Evolutionary conservation across 176 grass and related monocot species (phyloP), one percentile per base, ranked within the genome.

Genomic region (Bonia amplexicaulis): DNA sequence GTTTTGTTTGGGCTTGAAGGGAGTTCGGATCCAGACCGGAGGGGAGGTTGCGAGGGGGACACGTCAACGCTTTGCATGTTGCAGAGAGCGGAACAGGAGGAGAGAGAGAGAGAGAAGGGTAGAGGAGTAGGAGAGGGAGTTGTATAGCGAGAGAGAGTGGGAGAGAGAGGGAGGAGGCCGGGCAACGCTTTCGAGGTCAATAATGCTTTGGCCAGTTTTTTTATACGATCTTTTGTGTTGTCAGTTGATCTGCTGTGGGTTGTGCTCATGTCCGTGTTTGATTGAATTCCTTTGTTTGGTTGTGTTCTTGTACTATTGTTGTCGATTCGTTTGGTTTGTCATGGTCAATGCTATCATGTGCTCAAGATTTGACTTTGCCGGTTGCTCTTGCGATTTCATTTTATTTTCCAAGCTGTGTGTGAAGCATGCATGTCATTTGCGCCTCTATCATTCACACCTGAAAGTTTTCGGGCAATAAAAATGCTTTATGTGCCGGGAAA

Each of bases 61-160:
- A 83, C 74, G 84, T 90, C 89, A 90, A 90, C 89, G 84, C 84
- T 87, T 66, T 87, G 89, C 89, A 87, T 87, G 89, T 74, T 68
- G 80, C 89, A 46, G 54, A 37, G 86, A 16, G 51, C 49, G 64
- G 16, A 66, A 74, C 66, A 40, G 53, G 69, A 39, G 53, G 23
- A 20, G 48, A 33, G 51, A 15, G 48, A 33, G 51, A 15, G 6
- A 16, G 64, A 7, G 25, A 29, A 9, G 47, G 14, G 48, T 5
- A 41, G 27, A 46, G 13, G 54, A 51, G 31, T 9, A 63, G 22
- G 12, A 48, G 23, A 81, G 40, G 9, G 72, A 57, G 15, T 66
- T 40, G 31, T 23, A 82, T 77, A 16, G 66, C 31, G 77, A 45
- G 48, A 69, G 52, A 58, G 37, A 40, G 37, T 2, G 35, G 35